phyloP scores from a whole-genome alignment of 2,329 filamentous ascomycete species.

The Epichloe gansuensis region DNA sequence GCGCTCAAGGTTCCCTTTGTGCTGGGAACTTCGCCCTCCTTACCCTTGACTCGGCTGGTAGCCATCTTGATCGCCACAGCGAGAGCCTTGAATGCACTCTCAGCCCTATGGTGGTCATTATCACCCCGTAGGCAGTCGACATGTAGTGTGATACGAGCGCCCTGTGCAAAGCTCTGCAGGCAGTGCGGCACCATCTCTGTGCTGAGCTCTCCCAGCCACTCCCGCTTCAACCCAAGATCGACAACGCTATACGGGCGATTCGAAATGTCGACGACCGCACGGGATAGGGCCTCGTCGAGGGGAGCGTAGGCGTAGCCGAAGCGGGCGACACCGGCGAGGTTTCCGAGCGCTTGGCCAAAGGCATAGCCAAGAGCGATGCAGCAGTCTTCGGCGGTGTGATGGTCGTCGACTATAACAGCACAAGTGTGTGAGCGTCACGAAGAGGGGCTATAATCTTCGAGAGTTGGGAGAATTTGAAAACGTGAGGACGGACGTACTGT shows the following conservation, averaged over 20 bases:
- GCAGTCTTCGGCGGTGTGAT: constrained; percentile 94
- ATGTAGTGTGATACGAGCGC: constrained; percentile 82
- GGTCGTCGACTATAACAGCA: constrained; percentile 67
- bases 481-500: constrained; percentile 54
- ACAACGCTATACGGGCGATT: constrained; percentile 81
- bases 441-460: too few species aligned
- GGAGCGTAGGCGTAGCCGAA: constrained; percentile 90
- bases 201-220: constrained; percentile 88
- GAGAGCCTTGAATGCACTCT: constrained; percentile 94
- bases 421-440: background rate
- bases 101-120: constrained; percentile 93
- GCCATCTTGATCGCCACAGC: constrained; percentile 76
- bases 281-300: constrained; percentile 87
- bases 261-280: constrained; percentile 87
- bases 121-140: constrained; percentile 82
- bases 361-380: constrained; percentile 82
- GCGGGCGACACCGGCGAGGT: constrained; percentile 68
- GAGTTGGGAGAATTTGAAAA: background rate
- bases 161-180: constrained; percentile 85
- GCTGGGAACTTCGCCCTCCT: constrained; percentile 86
- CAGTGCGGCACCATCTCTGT: constrained; percentile 97
- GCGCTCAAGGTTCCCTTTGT: constrained; percentile 82
- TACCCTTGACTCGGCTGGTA: constrained; percentile 60
- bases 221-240: constrained; percentile 72
- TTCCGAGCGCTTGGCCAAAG: constrained; percentile 69